A percentile compares a stretch with the other conserved stretches of the same genome.
Conservation (phyloP, 2,329 filamentous ascomycete genomes). For the Aspergillus sp. region DNA sequence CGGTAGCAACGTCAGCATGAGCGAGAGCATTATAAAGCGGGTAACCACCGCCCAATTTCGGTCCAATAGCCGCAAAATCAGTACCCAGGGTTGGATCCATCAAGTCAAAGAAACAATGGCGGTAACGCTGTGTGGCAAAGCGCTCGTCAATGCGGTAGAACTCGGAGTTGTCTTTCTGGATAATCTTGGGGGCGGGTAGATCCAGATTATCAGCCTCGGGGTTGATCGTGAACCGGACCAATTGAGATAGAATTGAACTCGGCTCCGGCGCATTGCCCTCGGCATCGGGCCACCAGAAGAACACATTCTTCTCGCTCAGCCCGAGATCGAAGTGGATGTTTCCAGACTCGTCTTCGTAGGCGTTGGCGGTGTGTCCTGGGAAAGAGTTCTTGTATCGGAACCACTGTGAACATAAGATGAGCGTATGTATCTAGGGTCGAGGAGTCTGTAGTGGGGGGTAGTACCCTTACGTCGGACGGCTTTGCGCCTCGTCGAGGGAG, state of each 20-base stretch:
- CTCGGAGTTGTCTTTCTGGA: constrained; percentile 42
- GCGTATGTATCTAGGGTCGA: neutral
- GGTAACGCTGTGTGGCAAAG: constrained; percentile 35
- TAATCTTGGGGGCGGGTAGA: constrained; percentile 19
- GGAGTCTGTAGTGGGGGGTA: neutral
- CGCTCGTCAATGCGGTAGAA: constrained; percentile 53
- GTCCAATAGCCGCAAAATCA: constrained; percentile 26
- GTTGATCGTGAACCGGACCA: constrained; percentile 27
- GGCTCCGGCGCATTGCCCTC: constrained; percentile 35
- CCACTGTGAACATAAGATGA: constrained; percentile 36
- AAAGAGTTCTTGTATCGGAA: constrained; percentile 36
- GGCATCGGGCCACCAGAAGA: constrained; percentile 44
- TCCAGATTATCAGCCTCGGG: constrained; percentile 20
- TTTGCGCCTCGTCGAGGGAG: constrained; percentile 22
- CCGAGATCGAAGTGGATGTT: constrained; percentile 37
- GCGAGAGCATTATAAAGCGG: constrained; percentile 48
- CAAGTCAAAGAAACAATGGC: constrained; percentile 44
- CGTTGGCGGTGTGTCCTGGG: constrained; percentile 38
- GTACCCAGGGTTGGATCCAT: constrained; percentile 43
- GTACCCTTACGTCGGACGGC: constrained; percentile 32
- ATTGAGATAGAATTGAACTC: constrained; percentile 21
- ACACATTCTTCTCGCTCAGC: constrained; percentile 40
- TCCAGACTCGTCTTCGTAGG: constrained; percentile 31
- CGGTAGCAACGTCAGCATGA: constrained; percentile 41
- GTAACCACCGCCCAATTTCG: constrained; percentile 29